Evolutionary conservation across 306 rosid species (phyloP).

Genomic region (Alnus rubra): DNA sequence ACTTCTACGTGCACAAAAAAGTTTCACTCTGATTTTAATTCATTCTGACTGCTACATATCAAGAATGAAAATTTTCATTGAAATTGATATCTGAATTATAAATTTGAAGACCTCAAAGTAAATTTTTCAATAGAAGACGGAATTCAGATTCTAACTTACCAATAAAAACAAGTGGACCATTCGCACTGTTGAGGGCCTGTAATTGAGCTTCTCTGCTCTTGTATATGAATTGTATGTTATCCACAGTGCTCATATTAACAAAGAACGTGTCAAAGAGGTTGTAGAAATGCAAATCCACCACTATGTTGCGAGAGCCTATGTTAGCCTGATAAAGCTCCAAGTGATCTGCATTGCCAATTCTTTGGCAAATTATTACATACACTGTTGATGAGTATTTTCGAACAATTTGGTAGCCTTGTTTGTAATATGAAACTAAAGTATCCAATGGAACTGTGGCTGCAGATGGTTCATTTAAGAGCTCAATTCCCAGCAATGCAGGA

Average conservation of each 20-base stretch:
- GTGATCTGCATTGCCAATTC: slow-evolving; percentile 88
- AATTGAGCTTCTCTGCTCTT: slow-evolving; percentile 67
- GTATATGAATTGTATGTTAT: slow-evolving; percentile 73
- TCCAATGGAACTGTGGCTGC: slow-evolving; percentile 66
- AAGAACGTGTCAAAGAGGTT: slow-evolving; percentile 77
- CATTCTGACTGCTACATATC: not conserved
- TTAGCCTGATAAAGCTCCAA: slow-evolving; percentile 76
- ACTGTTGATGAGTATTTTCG: slow-evolving; percentile 68
- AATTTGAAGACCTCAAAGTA: slow-evolving; percentile 6
- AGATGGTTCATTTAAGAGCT: slow-evolving; percentile 89
- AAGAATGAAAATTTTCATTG: not conserved
- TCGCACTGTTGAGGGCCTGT: slow-evolving; percentile 61
- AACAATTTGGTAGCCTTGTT: slow-evolving; percentile 77
- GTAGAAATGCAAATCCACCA: slow-evolving; percentile 66
- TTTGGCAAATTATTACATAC: slow-evolving; percentile 85
- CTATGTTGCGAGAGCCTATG: slow-evolving; percentile 52
- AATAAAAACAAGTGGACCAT: slow-evolving; percentile 73
- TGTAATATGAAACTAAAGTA: slow-evolving; percentile 64
- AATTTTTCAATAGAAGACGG: not conserved
- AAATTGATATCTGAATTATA: not conserved
- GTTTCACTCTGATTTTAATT: not conserved
- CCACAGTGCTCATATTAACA: slow-evolving; percentile 62
- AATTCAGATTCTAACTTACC: slow-evolving; percentile 40
- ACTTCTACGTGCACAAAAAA: not conserved
- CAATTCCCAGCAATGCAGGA: slow-evolving; percentile 81